Evolutionary conservation across 1,284 basidiomycete species (phyloP).

Genomic region (Xerocomus cyaneibrunnescens): DNA sequence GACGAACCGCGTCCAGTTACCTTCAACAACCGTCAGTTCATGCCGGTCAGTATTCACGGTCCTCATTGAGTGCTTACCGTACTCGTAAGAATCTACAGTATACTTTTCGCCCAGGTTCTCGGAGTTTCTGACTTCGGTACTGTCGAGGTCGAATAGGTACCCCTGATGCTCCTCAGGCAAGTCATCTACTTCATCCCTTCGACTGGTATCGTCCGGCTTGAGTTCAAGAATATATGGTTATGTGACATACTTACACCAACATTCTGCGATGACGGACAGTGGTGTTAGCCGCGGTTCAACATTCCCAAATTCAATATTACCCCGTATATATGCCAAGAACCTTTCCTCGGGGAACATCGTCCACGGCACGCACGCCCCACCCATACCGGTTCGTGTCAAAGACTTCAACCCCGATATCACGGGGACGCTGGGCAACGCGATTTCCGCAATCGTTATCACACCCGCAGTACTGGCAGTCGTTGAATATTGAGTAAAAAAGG

Average conservation of each 20-base stretch:
- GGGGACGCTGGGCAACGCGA: conserved; percentile 52
- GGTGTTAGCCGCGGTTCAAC: conserved; percentile 3
- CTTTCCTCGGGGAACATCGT: conserved; percentile 46
- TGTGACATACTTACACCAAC: conserved; percentile 24
- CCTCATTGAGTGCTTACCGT: conserved; percentile 39
- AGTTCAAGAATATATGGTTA: background rate
- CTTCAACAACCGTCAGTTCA: conserved; percentile 34
- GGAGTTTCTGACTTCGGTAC: conserved; percentile 43
- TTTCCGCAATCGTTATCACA: conserved; percentile 49
- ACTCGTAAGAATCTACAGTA: conserved; percentile 49
- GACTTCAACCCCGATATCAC: conserved; percentile 49
- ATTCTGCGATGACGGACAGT: conserved; percentile 13
- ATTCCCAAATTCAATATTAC: conserved; percentile 36
- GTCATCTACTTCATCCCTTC: conserved; percentile 40
- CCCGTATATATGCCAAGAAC: conserved; percentile 65
- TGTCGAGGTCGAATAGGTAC: conserved; percentile 62
- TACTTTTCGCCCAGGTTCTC: conserved; percentile 38
- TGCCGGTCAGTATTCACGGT: background rate
- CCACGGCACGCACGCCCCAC: conserved; percentile 50
- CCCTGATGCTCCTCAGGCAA: conserved; percentile 36
- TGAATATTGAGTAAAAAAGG: background rate
- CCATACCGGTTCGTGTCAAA: conserved; percentile 56
- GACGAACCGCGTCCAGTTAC: conserved; percentile 72
- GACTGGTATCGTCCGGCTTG: conserved; percentile 29
- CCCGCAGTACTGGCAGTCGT: conserved; percentile 41